Percentiles rank a stretch among this genome's conserved stretches.
Evolutionary conservation across 2,329 filamentous ascomycete species (phyloP).

Genomic region (Cordyceps farinosa): DNA sequence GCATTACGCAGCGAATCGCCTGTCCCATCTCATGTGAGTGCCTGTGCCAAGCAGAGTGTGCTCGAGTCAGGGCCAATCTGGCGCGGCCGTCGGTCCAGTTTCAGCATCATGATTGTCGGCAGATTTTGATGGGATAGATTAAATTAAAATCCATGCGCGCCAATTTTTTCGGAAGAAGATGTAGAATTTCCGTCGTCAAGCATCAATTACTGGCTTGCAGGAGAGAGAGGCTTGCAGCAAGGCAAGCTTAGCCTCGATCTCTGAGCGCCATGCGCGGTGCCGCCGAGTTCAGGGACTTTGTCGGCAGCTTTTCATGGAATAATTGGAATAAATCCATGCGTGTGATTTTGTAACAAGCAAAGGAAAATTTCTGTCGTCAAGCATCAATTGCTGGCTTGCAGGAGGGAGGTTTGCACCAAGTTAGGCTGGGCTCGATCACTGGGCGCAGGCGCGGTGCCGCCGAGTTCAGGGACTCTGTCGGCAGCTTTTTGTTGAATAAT

Average conservation of each 20-base stretch:
- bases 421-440: background rate
- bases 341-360: background rate
- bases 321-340: background rate
- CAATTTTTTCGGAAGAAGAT: background rate
- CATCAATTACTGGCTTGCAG: background rate
- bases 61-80: background rate
- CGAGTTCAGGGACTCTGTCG: too few species aligned
- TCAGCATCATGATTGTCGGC: background rate
- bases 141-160: background rate
- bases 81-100: background rate
- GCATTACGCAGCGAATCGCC: background rate
- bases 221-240: background rate
- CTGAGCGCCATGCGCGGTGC: too few species aligned
- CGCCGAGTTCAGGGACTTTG: too few species aligned
- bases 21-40: background rate
- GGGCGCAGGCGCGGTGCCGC: too few species aligned
- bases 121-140: background rate
- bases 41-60: background rate
- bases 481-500: background rate
- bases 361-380: background rate
- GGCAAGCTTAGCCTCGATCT: background rate
- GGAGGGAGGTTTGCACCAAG: background rate
- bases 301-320: background rate
- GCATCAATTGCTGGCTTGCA: background rate
- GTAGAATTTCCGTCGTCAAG: background rate